A percentile compares a stretch with the other conserved stretches of the same genome.
phyloP scores from a whole-genome alignment of 805 yeast species.

The Cyberlindnera mississippiensis region DNA sequence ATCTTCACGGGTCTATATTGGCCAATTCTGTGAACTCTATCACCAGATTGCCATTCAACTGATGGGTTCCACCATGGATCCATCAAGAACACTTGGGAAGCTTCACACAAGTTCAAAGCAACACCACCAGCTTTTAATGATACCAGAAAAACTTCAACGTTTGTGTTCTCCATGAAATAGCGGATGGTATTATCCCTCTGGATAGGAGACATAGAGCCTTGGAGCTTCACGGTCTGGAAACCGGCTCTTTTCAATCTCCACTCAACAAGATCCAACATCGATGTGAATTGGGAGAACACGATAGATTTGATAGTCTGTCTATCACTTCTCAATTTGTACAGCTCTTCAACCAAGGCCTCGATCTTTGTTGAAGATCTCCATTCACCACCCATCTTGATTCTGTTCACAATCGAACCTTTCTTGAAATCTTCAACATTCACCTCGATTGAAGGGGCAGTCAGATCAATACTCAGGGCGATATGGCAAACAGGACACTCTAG shows the following conservation, averaged over 20 bases:
- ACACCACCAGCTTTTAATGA: constrained; percentile 99
- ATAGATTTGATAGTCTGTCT: constrained; percentile 88
- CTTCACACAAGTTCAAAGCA: constrained; percentile 93
- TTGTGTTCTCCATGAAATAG: constrained; percentile 88
- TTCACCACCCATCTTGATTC: constrained; percentile 80
- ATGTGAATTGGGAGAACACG: constrained; percentile 95
- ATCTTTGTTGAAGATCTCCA: constrained; percentile 97
- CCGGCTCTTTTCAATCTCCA: constrained; percentile 97
- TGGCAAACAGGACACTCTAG: constrained; percentile 96
- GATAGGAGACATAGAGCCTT: constrained; percentile 95
- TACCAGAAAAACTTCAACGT: constrained; percentile 90
- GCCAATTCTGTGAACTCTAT: constrained; percentile 96
- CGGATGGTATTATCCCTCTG: constrained; percentile 91
- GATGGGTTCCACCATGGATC: constrained; percentile 99
- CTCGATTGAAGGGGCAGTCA: constrained; percentile 80
- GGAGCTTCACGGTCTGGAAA: constrained; percentile 87
- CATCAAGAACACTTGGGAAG: constrained; percentile 90
- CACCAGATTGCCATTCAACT: constrained; percentile 98
- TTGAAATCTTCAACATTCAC: constrained; percentile 51
- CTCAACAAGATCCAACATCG: constrained; percentile 93
- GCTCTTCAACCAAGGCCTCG: constrained; percentile 92
- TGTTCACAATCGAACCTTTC: constrained; percentile 72
- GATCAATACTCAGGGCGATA: constrained; percentile 84
- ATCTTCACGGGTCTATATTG: constrained; percentile 92
- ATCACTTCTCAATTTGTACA: constrained; percentile 82